phyloP scores from a whole-genome alignment of 164 flowering plant genomes.

The Liriodendron chinense region DNA sequence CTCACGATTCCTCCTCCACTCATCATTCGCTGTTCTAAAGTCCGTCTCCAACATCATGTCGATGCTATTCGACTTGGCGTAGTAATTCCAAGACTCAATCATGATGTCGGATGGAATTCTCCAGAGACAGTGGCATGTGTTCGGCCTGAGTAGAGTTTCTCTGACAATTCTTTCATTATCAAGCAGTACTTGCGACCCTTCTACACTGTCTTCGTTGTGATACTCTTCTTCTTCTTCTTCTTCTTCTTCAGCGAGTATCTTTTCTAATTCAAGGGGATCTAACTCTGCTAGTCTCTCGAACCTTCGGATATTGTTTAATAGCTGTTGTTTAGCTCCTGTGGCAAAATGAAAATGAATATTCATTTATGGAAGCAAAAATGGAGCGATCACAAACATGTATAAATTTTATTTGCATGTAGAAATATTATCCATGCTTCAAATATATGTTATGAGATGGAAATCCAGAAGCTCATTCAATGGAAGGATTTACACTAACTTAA shows the following conservation, averaged over 20 bases:
- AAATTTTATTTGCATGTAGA: no score
- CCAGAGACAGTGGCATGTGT: not conserved
- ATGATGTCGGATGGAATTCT: not conserved
- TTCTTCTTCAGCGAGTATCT: not conserved
- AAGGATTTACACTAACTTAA: no score
- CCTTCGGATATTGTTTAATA: slow-evolving; percentile 4
- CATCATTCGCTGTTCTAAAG: not conserved
- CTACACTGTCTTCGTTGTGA: not conserved
- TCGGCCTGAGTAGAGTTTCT: not conserved
- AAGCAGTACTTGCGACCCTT: not conserved
- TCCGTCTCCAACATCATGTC: not conserved
- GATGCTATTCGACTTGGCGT: not conserved
- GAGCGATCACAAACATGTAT: no score
- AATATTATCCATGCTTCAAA: no score
- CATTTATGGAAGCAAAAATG: no score
- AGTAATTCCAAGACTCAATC: not conserved
- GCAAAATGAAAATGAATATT: not conserved
- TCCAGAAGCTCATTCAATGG: no score
- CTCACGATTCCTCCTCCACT: slow-evolving; percentile 5
- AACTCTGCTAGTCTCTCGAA: slow-evolving; percentile 5
- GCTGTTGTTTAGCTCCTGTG: not conserved
- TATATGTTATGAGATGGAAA: no score
- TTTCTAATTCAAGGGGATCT: slow-evolving; percentile 5
- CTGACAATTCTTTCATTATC: not conserved
- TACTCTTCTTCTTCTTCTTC: not conserved